Percentiles rank a stretch among this genome's conserved stretches.
Evolutionary conservation across 768 basidiomycete species (phyloP).

Genomic region (Tricholoma sp.): DNA sequence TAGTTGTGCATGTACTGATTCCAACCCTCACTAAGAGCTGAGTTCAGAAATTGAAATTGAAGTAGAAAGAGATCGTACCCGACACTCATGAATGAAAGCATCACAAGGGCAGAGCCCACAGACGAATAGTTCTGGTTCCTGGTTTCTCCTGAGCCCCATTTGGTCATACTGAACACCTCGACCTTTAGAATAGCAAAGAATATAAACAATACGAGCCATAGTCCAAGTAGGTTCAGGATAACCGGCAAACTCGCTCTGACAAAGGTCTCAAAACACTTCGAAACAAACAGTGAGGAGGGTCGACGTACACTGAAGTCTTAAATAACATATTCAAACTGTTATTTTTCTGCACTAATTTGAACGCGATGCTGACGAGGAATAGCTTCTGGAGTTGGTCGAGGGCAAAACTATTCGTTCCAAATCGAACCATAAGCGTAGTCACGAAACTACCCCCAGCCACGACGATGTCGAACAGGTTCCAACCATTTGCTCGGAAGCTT

Average conservation of each 20-base stretch:
- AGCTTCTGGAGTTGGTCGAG: constrained; percentile 77
- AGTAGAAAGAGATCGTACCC: constrained; percentile 47
- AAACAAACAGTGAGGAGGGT: not conserved
- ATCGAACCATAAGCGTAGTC: constrained; percentile 71
- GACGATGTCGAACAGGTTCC: constrained; percentile 89
- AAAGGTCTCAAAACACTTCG: constrained; percentile 1
- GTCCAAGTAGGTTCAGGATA: constrained; percentile 75
- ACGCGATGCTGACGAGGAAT: constrained; percentile 87
- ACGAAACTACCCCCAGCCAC: constrained; percentile 77
- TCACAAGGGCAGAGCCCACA: constrained; percentile 75
- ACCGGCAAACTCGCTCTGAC: constrained; percentile 78
- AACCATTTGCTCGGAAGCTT: constrained; percentile 85
- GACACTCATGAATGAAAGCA: constrained; percentile 89
- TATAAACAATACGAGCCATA: constrained; percentile 88
- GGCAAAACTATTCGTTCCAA: constrained; percentile 43
- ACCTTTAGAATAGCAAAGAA: constrained; percentile 87
- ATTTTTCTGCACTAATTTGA: constrained; percentile 90
- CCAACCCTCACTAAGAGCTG: constrained; percentile 75
- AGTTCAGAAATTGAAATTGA: constrained; percentile 9
- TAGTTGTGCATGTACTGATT: constrained; percentile 98
- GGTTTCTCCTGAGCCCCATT: constrained; percentile 69
- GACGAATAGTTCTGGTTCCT: constrained; percentile 73
- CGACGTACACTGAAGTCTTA: constrained; percentile 87
- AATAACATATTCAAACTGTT: constrained; percentile 90
- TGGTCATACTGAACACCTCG: constrained; percentile 89